Conservation (phyloP, 2,329 filamentous ascomycete species). For the Rasamsonia emersonii region DNA sequence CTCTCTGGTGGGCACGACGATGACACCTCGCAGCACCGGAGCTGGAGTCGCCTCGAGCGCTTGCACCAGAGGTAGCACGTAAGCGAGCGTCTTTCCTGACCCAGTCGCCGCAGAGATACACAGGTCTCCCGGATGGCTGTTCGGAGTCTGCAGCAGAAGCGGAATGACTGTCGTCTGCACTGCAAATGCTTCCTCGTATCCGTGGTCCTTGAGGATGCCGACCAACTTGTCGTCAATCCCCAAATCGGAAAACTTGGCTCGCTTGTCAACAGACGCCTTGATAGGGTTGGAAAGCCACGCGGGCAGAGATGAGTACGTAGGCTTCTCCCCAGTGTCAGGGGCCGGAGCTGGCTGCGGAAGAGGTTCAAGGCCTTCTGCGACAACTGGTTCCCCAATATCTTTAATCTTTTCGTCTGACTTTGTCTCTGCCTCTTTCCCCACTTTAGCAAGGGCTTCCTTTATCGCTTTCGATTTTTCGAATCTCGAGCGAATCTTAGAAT, state of each 20-base stretch:
- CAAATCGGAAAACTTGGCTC: constrained; percentile 54
- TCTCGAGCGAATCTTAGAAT: constrained; percentile 29
- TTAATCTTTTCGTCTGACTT: constrained; percentile 7
- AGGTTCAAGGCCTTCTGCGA: constrained; percentile 58
- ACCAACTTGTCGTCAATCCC: constrained; percentile 54
- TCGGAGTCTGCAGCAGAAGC: constrained; percentile 59
- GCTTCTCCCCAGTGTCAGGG: constrained; percentile 47
- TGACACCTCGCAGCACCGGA: constrained; percentile 64
- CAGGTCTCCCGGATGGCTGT: constrained; percentile 62
- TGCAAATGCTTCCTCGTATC: constrained; percentile 64
- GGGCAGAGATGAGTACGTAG: constrained; percentile 70
- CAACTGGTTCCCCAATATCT: constrained; percentile 20
- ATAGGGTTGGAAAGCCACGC: constrained; percentile 70
- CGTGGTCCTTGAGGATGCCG: constrained; percentile 56
- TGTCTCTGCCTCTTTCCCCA: constrained; percentile 8
- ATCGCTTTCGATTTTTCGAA: constrained; percentile 27
- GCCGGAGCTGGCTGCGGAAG: constrained; percentile 63
- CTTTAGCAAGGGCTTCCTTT: constrained; percentile 11
- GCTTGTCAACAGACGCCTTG: constrained; percentile 54
- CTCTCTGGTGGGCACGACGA: constrained; percentile 86
- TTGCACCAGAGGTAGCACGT: constrained; percentile 76
- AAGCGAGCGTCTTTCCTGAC: constrained; percentile 90
- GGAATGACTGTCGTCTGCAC: constrained; percentile 76
- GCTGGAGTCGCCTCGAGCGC: constrained; percentile 58
- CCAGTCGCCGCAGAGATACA: constrained; percentile 89